phyloP scores from a whole-genome alignment of 31 red algal genomes.

The Asparagopsis taxiformis region DNA sequence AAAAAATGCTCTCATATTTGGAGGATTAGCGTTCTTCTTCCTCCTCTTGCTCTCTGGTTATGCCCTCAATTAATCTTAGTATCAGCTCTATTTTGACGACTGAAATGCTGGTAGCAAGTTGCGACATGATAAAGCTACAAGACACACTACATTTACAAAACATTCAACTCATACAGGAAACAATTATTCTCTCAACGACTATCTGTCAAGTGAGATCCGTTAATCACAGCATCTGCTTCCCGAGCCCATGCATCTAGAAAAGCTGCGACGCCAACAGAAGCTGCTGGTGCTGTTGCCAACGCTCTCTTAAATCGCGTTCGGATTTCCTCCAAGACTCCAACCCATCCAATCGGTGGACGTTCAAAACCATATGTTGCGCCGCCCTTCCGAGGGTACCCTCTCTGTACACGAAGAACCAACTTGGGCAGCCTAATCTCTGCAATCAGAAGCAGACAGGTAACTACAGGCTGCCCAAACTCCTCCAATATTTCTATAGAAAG shows the following conservation, averaged over 20 bases:
- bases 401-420: constrained; percentile 55
- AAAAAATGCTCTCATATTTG: constrained; percentile 84
- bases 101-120: background rate
- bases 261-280: constrained; percentile 70
- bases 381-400: constrained; percentile 77
- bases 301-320: constrained; percentile 56
- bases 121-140: too few relatives aligned
- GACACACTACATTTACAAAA: background rate
- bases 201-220: constrained; percentile 49
- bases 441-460: constrained; percentile 51
- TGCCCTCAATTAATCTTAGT: constrained; percentile 27
- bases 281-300: constrained; percentile 58
- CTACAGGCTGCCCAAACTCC: constrained; percentile 77
- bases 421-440: constrained; percentile 45
- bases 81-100: background rate
- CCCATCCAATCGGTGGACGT: constrained; percentile 76
- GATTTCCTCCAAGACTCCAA: constrained; percentile 42
- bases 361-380: constrained; percentile 70
- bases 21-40: constrained; percentile 63
- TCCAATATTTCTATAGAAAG: constrained; percentile 43
- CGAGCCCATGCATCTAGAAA: constrained; percentile 77
- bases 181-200: constrained; percentile 7
- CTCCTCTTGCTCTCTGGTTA: constrained; percentile 63
- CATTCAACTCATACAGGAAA: background rate
- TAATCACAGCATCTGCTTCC: constrained; percentile 61